Percentiles rank a stretch among this genome's conserved stretches.
Evolutionary conservation across 1,284 basidiomycete species (phyloP).

Genomic region (Psilocybe mexicana): DNA sequence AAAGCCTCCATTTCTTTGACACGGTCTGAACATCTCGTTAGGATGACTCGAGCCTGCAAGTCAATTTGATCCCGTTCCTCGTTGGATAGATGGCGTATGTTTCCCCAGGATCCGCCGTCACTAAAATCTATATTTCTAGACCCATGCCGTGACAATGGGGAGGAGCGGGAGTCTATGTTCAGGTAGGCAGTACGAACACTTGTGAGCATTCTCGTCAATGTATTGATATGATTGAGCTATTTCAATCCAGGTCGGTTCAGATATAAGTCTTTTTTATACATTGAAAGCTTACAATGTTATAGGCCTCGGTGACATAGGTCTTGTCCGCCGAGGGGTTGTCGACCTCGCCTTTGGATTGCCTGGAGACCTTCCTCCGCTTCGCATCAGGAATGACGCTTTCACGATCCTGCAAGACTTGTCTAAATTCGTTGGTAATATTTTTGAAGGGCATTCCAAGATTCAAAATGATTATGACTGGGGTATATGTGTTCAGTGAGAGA

Average conservation of each 20-base stretch:
- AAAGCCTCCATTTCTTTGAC: slow-evolving; percentile 83
- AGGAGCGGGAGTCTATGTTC: slow-evolving; percentile 62
- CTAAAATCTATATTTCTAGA: slow-evolving; percentile 58
- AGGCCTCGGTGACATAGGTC: slow-evolving; percentile 71
- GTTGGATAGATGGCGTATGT: slow-evolving; percentile 74
- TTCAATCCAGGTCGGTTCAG: background rate
- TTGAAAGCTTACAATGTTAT: slow-evolving; percentile 55
- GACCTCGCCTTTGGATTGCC: slow-evolving; percentile 33
- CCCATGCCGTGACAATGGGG: slow-evolving; percentile 49
- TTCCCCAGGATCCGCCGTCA: slow-evolving; percentile 58
- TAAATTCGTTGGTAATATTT: slow-evolving; percentile 65
- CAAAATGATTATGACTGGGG: slow-evolving; percentile 2
- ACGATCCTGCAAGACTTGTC: slow-evolving; percentile 49
- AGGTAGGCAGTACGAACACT: slow-evolving; percentile 78
- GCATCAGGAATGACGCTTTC: slow-evolving; percentile 41
- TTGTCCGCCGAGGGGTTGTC: slow-evolving; percentile 51
- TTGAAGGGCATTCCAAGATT: slow-evolving; percentile 44
- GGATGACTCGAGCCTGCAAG: slow-evolving; percentile 80
- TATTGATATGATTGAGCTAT: slow-evolving; percentile 72
- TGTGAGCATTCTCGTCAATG: slow-evolving; percentile 67
- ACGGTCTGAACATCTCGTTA: slow-evolving; percentile 80
- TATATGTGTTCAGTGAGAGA: slow-evolving; percentile 1
- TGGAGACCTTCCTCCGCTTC: slow-evolving; percentile 52
- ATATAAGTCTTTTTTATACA: background rate
- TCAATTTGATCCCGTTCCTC: slow-evolving; percentile 91